Evolutionary conservation across 495 filamentous ascomycete species (phyloP).

Genomic region (Hyaloscypha hepaticicola): DNA sequence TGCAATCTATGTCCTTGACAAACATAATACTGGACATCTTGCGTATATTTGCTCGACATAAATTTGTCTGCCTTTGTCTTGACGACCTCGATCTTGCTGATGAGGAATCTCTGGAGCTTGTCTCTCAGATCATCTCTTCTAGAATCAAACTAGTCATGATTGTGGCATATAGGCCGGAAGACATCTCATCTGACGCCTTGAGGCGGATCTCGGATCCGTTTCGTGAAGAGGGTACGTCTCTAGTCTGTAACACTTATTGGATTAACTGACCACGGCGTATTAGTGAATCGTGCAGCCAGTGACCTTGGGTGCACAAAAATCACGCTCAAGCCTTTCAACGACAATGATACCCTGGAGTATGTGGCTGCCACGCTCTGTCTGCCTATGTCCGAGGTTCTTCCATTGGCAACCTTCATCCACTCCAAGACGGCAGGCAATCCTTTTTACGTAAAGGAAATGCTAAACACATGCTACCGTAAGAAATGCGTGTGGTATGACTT

Average conservation of each 20-base stretch:
- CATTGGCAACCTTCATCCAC: slow-evolving; percentile 69
- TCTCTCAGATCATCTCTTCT: slow-evolving; percentile 67
- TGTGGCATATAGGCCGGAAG: slow-evolving; percentile 59
- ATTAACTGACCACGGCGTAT: slow-evolving; percentile 8
- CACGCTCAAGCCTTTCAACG: slow-evolving; percentile 61
- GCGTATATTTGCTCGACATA: slow-evolving; percentile 68
- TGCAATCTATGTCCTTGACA: slow-evolving; percentile 73
- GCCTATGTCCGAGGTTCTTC: slow-evolving; percentile 56
- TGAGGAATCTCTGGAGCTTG: slow-evolving; percentile 75
- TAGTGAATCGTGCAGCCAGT: slow-evolving; percentile 22
- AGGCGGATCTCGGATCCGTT: slow-evolving; percentile 45
- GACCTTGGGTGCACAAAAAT: slow-evolving; percentile 56
- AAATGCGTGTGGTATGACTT: slow-evolving; percentile 87
- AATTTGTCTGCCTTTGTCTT: slow-evolving; percentile 76
- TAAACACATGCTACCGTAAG: slow-evolving; percentile 79
- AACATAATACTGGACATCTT: slow-evolving; percentile 80
- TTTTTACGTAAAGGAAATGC: slow-evolving; percentile 85
- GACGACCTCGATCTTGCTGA: slow-evolving; percentile 88
- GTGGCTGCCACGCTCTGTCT: slow-evolving; percentile 70
- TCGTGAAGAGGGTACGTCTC: slow-evolving; percentile 41
- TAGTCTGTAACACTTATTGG: background rate
- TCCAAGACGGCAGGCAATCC: slow-evolving; percentile 80
- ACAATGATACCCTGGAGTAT: slow-evolving; percentile 73
- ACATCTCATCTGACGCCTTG: slow-evolving; percentile 45
- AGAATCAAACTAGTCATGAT: slow-evolving; percentile 79